Base-by-base conservation (phyloP, 768 basidiomycete species). In the Leccinum subtestaceum region DNA sequence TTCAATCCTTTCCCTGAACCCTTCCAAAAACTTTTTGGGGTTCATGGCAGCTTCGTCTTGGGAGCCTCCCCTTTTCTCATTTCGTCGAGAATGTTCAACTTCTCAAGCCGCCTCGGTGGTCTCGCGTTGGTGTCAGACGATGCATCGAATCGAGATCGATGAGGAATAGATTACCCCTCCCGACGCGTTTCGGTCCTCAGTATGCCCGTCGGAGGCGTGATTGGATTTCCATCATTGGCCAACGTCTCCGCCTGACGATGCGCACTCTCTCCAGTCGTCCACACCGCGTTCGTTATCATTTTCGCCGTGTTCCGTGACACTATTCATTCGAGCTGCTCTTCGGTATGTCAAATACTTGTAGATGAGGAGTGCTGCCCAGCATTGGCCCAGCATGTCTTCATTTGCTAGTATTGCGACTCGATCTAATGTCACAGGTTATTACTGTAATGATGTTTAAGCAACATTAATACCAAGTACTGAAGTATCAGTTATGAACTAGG, bases 401-500 rank as follows among this genome's bases (percentile, higher is more conserved):
- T 40, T 40, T 40, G 38, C 38, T 40, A 43, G 40, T 40, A 43
- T n/a, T n/a, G 40, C 40, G 40, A 43, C 9, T 43, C n/a, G 13
- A 43, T 43, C n/a, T 43, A 43, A 43, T 45, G 43, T 45, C 43
- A 71, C 65, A 68, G 19, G 21, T 60, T 62, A 74, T 70, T 74
- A 43, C 40, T 43, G 40, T 43, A 73, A 65, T 62, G 64, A 67
- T 62, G 66, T 53, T 59, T 72, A 69, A 72, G 70, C 65, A 71
- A 67, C 70, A 73, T 73, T 73, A 68, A 65, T 69, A 65, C 61
- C 59, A 53, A 48, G 40, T n/a, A 40, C 40, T 21, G 61, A 49
- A 52, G 38, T 66, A 70, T 61, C 65, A 59, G 61, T 46, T 63
- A 63, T 56, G 60, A 65, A 67, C 64, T 65, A 72, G 47, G 58